Conservation (phyloP, 2,329 filamentous ascomycete species). For the Fusarium agapanthi region DNA sequence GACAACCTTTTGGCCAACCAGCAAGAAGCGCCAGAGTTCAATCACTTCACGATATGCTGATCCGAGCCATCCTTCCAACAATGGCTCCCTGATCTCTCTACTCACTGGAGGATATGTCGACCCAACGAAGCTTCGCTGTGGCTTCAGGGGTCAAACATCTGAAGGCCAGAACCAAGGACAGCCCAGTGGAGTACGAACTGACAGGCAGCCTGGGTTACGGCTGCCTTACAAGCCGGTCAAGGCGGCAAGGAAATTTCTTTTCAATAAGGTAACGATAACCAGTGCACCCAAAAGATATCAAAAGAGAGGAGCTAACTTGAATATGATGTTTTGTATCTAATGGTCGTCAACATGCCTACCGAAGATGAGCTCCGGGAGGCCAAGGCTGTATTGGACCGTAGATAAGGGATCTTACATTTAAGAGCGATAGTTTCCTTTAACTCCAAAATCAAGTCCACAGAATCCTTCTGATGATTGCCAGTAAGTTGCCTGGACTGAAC, state of each 20-base stretch:
- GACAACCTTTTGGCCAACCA: slow-evolving; percentile 7
- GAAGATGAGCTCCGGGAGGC: slow-evolving; percentile 2
- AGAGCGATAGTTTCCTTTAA: background rate
- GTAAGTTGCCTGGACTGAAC: too few species aligned
- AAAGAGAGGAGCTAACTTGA: background rate
- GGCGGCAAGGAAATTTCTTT: background rate
- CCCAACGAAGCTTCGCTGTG: background rate
- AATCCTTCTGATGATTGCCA: background rate
- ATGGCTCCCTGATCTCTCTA: background rate
- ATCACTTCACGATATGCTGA: slow-evolving; percentile 8
- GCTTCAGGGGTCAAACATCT: background rate
- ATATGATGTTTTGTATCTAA: slow-evolving; percentile 6
- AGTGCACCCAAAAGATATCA: fast-evolving
- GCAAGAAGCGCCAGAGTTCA: slow-evolving; percentile 1
- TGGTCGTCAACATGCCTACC: slow-evolving; percentile 7
- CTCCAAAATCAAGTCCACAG: background rate
- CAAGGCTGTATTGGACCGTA: background rate
- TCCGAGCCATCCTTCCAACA: slow-evolving; percentile 5
- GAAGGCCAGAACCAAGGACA: background rate
- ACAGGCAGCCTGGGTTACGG: background rate
- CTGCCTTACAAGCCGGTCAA: slow-evolving; percentile 1
- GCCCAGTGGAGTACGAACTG: background rate
- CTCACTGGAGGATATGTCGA: slow-evolving; percentile 10
- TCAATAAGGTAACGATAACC: background rate
- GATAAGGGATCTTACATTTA: background rate